These are phyloP conservation scores for Ustilago sp. DNA, from an alignment of 1,284 basidiomycete species.

Conservation along the genomic window DNA sequence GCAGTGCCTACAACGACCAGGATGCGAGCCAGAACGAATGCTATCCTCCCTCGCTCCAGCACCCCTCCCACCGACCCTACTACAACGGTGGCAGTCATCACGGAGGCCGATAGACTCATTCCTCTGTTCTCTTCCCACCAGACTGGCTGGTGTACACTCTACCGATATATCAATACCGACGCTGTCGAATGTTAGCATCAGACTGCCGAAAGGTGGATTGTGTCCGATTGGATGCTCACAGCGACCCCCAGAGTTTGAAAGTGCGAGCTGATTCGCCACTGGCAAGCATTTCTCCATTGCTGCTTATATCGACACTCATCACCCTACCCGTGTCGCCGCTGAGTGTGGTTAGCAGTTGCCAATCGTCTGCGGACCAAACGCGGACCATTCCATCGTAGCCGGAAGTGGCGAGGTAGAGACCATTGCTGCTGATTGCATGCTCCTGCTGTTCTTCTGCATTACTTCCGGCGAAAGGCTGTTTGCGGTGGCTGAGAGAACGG, in stretches of 20 bases:
- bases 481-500: constrained; percentile 70
- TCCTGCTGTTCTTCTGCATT: constrained; percentile 64
- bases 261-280: constrained; percentile 62
- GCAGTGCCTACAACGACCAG: constrained; percentile 12
- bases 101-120: constrained; percentile 14
- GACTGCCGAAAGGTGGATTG: background rate
- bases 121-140: too few relatives aligned
- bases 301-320: constrained; percentile 89
- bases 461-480: background rate
- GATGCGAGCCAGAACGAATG: constrained; percentile 2
- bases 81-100: constrained; percentile 18
- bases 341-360: constrained; percentile 88
- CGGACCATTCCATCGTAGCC: constrained; percentile 97
- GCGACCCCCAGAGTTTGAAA: constrained; percentile 58
- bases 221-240: constrained; percentile 16
- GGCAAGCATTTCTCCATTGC: constrained; percentile 54
- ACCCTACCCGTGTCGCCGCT: constrained; percentile 95
- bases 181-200: background rate
- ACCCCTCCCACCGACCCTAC: constrained; percentile 9
- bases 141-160: too few relatives aligned
- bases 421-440: constrained; percentile 68
- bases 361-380: constrained; percentile 97
- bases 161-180: background rate
- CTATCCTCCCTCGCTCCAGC: constrained; percentile 1
- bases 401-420: constrained; percentile 89